These are phyloP conservation scores for Pseudogymnoascus sp. DNA, from an alignment of 2,329 filamentous ascomycete genomes.

Conservation along the genomic window DNA sequence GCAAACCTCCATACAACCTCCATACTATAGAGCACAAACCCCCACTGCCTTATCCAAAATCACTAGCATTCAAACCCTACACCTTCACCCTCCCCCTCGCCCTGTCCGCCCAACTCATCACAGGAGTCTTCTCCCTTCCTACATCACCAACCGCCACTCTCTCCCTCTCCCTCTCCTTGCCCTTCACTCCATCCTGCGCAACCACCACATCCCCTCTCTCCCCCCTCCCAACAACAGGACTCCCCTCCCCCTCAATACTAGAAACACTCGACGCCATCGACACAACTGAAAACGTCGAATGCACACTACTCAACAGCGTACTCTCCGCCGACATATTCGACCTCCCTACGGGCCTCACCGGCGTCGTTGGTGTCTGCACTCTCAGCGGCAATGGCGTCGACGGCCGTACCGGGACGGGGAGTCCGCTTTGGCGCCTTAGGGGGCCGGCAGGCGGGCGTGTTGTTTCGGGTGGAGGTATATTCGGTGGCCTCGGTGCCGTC, in stretches of 20 bases:
- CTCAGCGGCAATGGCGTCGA: constrained; percentile 14
- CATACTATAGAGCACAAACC: neutral
- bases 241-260: neutral
- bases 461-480: constrained; percentile 12
- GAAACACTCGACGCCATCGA: neutral
- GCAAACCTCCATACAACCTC: neutral
- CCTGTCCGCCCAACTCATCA: neutral
- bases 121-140: neutral
- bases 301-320: constrained; percentile 8
- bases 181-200: neutral
- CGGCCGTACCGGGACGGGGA: constrained; percentile 16
- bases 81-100: neutral
- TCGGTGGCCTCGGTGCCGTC: constrained; percentile 7
- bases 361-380: constrained; percentile 15
- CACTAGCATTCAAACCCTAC: neutral
- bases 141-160: neutral
- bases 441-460: constrained; percentile 16
- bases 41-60: neutral
- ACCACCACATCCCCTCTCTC: neutral
- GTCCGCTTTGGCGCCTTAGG: constrained; percentile 14
- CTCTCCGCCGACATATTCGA: constrained; percentile 16
- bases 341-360: constrained; percentile 12
- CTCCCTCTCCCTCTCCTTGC: neutral
- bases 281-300: neutral
- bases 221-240: neutral